Evolutionary conservation across 2,329 filamentous ascomycete genomes (phyloP).

Genomic region (Bipolaris oryzae): DNA sequence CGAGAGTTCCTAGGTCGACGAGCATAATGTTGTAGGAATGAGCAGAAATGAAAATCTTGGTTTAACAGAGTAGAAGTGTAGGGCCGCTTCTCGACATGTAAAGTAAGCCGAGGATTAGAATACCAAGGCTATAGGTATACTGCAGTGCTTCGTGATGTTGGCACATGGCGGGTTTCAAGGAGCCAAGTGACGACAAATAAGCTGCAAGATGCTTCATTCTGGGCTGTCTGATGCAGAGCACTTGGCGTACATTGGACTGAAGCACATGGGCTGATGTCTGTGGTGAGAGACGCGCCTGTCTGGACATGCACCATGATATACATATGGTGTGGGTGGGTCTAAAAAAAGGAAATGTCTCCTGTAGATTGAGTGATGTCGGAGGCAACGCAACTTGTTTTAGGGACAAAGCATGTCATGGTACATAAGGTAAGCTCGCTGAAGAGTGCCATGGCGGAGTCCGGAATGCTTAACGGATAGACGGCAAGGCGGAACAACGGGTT

Average conservation of each 20-base stretch:
- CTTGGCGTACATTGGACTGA: background rate
- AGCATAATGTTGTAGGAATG: background rate
- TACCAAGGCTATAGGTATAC: background rate
- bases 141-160: background rate
- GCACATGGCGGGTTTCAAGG: background rate
- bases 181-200: background rate
- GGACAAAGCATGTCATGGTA: background rate
- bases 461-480: slow-evolving; percentile 7
- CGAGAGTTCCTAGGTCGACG: background rate
- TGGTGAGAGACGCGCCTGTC: background rate
- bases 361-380: background rate
- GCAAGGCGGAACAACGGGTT: slow-evolving; percentile 4
- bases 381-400: background rate
- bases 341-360: background rate
- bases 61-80: background rate
- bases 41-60: background rate
- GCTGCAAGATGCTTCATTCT: background rate
- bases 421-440: slow-evolving; percentile 9
- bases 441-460: slow-evolving; percentile 6
- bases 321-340: background rate
- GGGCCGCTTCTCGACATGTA: background rate
- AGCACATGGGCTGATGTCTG: background rate
- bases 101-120: background rate
- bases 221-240: background rate
- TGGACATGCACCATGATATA: background rate